Evolutionary conservation across 306 rosid genomes (phyloP).

Genomic region (Fragaria vesca): DNA sequence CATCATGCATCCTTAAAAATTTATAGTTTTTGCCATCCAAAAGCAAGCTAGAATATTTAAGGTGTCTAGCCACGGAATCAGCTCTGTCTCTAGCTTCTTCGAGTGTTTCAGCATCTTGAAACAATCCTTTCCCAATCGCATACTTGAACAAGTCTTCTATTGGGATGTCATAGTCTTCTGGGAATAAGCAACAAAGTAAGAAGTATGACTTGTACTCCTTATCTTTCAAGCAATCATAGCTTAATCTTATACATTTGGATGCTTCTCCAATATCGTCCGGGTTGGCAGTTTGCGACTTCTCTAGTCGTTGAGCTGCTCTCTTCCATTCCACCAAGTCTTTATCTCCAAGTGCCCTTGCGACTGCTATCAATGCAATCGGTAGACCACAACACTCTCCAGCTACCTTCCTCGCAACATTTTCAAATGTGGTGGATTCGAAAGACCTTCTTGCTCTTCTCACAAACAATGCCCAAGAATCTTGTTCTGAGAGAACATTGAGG

Average conservation of each 20-base stretch:
- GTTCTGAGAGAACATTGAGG: not conserved
- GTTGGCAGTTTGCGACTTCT: too few species aligned
- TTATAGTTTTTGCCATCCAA: not conserved
- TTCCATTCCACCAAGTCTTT: too few species aligned
- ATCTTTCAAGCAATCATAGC: too few species aligned
- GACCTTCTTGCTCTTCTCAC: not conserved
- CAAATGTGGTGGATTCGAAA: not conserved
- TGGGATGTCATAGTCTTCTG: too few species aligned
- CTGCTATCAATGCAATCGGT: not conserved
- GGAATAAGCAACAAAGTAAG: too few species aligned
- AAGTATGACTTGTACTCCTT: too few species aligned
- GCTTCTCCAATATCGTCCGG: too few species aligned
- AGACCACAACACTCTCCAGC: not conserved
- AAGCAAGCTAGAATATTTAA: slow-evolving; percentile 21
- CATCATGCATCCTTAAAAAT: slow-evolving; percentile 16
- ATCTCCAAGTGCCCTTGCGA: not conserved
- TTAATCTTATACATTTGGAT: too few species aligned
- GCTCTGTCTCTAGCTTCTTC: slow-evolving; percentile 8
- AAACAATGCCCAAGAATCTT: slow-evolving; percentile 28
- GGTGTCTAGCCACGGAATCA: not conserved
- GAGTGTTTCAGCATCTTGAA: not conserved
- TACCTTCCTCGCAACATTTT: not conserved
- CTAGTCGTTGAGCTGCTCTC: too few species aligned
- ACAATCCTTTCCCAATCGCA: slow-evolving; percentile 14
- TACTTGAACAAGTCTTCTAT: slow-evolving; percentile 18